Evolutionary conservation across 495 filamentous ascomycete species (phyloP), one percentile per base, ranked within the genome.

Genomic region (Trichoderma reesei): DNA sequence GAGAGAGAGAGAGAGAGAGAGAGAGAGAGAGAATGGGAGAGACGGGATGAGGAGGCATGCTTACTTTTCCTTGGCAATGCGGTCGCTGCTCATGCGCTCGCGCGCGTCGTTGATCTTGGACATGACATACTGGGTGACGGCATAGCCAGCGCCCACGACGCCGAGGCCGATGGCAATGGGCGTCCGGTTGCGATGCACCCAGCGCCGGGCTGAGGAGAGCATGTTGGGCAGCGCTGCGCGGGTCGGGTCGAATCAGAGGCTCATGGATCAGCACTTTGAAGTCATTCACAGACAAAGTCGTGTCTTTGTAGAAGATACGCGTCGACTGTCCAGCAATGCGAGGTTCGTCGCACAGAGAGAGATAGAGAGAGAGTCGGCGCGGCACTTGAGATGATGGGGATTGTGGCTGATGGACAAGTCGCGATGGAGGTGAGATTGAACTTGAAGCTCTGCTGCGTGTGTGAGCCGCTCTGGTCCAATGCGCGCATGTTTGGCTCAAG

Each of bases 21-120:
- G n/a, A n/a, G n/a, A n/a, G n/a, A n/a, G n/a, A n/a, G n/a, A n/a
- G n/a, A n/a, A n/a, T n/a, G n/a, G n/a, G n/a, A n/a, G n/a, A n/a
- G n/a, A n/a, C n/a, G n/a, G n/a, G n/a, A n/a, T n/a, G n/a, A n/a
- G n/a, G n/a, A n/a, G n/a, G n/a, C n/a, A n/a, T n/a, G 39, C 31
- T 38, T 77, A 97, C 94, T 98, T 98, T 75, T 98, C 94, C 68
- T 89, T 89, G 54, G 95, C 90, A 72, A 97, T 94, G 64, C 92
- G 86, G 68, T 98, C 95, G 75, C 88, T 90, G 72, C 86, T 94
- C 90, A 96, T 92, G 71, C 92, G 92, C 79, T 96, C 90, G 66
- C 91, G 84, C 63, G 93, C 90, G 73, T 98, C 92, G 39, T 88
- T 87, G 65, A 98, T 85, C 83, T 96, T 98, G 64, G 80, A 84